Evolutionary conservation across 371 early-diverging fungal species (phyloP).

Genomic region (Mortierella sp.): DNA sequence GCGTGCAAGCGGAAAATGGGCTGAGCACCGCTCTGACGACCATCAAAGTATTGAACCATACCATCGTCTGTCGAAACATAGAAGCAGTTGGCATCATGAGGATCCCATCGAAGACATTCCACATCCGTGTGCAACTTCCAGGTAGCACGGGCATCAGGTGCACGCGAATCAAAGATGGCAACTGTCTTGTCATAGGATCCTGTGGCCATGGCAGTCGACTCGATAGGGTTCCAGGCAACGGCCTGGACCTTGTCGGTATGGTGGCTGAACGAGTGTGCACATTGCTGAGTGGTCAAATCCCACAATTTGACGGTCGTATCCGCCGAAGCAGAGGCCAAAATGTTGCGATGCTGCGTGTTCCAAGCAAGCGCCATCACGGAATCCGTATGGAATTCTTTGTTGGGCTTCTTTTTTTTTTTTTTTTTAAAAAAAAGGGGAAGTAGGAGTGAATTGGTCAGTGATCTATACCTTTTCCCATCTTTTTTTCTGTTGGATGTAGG

Average conservation of each 20-base stretch:
- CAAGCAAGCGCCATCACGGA: slow-evolving; percentile 94
- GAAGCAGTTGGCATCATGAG: slow-evolving; percentile 53
- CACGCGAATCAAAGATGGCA: slow-evolving; percentile 88
- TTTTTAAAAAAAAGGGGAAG: neutral
- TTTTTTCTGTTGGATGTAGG: neutral
- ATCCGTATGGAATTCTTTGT: slow-evolving; percentile 88
- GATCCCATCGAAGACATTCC: slow-evolving; percentile 92
- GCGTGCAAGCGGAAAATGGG: slow-evolving; percentile 92
- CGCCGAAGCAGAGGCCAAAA: slow-evolving; percentile 92
- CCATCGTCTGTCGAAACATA: slow-evolving; percentile 91
- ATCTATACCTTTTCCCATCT: neutral
- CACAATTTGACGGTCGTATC: slow-evolving; percentile 97
- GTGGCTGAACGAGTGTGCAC: slow-evolving; percentile 81
- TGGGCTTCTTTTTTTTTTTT: slow-evolving; percentile 57
- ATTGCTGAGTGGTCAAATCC: slow-evolving; percentile 83
- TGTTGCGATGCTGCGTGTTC: slow-evolving; percentile 88
- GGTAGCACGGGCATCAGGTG: slow-evolving; percentile 70
- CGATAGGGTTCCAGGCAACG: slow-evolving; percentile 90
- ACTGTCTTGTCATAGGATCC: slow-evolving; percentile 92
- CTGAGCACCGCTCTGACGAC: slow-evolving; percentile 63
- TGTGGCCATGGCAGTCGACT: slow-evolving; percentile 85
- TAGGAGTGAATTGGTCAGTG: neutral
- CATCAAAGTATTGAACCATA: slow-evolving; percentile 88
- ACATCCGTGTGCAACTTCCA: slow-evolving; percentile 87
- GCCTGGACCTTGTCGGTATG: slow-evolving; percentile 91